phyloP scores from a whole-genome alignment of 768 basidiomycete genomes.

The Leccinum subtestaceum region DNA sequence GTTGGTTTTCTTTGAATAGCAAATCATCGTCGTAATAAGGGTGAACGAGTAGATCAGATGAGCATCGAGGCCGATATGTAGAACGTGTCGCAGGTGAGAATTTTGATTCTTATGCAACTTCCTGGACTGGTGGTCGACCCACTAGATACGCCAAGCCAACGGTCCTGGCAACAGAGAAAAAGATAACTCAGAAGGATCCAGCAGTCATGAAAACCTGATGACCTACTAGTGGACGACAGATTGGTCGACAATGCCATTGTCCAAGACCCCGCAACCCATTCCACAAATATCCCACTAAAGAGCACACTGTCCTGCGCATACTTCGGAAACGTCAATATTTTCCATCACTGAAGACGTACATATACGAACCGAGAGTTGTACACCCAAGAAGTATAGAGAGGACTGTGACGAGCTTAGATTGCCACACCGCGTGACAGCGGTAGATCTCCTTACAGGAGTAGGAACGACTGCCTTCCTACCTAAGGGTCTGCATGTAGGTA shows the following conservation, averaged over 20 bases:
- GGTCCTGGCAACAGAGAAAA: slow-evolving; percentile 15
- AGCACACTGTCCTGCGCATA: slow-evolving; percentile 24
- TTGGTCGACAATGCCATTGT: slow-evolving; percentile 33
- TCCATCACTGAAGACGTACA: background rate
- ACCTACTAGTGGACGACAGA: slow-evolving; percentile 31
- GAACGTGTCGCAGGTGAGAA: slow-evolving; percentile 9
- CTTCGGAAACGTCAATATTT: slow-evolving; percentile 3
- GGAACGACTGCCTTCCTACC: too few relatives aligned
- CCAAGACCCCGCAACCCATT: slow-evolving; percentile 37
- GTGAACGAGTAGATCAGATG: slow-evolving; percentile 37
- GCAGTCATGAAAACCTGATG: background rate
- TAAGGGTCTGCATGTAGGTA: too few relatives aligned
- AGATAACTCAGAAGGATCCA: background rate
- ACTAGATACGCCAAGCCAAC: slow-evolving; percentile 31
- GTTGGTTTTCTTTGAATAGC: slow-evolving; percentile 28
- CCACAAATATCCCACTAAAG: slow-evolving; percentile 24
- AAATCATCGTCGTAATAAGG: slow-evolving; percentile 30
- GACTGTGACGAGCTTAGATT: slow-evolving; percentile 23
- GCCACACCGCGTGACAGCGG: slow-evolving; percentile 33
- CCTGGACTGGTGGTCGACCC: slow-evolving; percentile 20
- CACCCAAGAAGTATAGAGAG: slow-evolving; percentile 31
- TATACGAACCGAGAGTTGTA: slow-evolving; percentile 21
- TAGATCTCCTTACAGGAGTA: slow-evolving; percentile 13
- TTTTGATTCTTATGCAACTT: slow-evolving; percentile 8
- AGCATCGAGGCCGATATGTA: slow-evolving; percentile 35